Evolutionary conservation across 1,284 basidiomycete species (phyloP).

Genomic region (Trametes polyzona): DNA sequence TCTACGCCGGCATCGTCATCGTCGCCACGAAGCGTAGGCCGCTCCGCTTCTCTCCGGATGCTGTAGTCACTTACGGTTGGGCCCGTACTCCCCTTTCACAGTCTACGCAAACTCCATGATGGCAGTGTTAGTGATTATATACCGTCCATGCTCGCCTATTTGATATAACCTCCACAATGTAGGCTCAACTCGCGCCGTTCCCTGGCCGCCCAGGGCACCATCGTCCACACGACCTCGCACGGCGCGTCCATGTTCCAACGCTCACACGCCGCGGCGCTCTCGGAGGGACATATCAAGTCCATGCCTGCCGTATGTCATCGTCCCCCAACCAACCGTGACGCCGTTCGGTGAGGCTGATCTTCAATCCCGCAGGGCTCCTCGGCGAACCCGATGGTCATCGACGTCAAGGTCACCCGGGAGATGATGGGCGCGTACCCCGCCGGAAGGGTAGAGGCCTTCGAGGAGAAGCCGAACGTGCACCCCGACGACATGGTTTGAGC

Average conservation of each 20-base stretch:
- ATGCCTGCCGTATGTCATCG: slow-evolving; percentile 6
- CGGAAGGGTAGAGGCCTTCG: not conserved
- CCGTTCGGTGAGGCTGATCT: not conserved
- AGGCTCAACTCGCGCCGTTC: slow-evolving; percentile 20
- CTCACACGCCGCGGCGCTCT: no score
- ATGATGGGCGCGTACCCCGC: not conserved
- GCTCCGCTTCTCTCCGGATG: not conserved
- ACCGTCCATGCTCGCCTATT: no score
- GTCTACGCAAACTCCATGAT: slow-evolving; percentile 23
- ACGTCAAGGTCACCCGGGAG: slow-evolving; percentile 17
- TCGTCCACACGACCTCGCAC: slow-evolving; percentile 9
- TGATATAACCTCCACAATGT: no score
- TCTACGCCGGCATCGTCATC: slow-evolving; percentile 21
- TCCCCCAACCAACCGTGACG: no score
- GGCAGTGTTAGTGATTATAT: slow-evolving; percentile 14
- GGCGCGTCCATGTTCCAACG: no score
- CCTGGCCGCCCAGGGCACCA: slow-evolving; percentile 7
- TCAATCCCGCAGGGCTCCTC: not conserved
- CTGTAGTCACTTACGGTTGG: not conserved
- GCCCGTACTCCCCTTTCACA: no score
- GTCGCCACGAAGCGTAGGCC: slow-evolving; percentile 21
- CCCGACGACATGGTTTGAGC: no score
- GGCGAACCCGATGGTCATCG: not conserved
- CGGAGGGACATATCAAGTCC: no score
- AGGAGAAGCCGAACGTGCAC: not conserved